A percentile compares a stretch with the other conserved stretches of the same genome.
Conservation (phyloP, 129 eudicot genomes). For the Oenanthe sinensis region DNA sequence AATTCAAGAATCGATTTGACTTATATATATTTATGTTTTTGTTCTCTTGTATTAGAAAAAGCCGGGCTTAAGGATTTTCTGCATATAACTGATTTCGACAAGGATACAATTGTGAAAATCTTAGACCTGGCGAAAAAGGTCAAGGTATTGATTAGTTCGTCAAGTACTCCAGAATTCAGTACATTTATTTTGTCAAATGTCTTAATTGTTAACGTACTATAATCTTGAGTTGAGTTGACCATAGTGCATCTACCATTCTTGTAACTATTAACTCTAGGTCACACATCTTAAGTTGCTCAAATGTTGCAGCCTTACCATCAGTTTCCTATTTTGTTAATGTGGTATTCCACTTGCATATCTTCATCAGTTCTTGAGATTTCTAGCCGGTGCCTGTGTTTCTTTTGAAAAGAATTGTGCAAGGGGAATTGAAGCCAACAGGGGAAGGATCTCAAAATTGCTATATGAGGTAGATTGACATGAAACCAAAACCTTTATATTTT, state of each 20-base stretch:
- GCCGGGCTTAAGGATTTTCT: slow-evolving; percentile 66
- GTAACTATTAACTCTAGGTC: too few species aligned
- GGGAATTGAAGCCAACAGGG: slow-evolving; percentile 87
- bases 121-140: slow-evolving; percentile 78
- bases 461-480: slow-evolving; percentile 48
- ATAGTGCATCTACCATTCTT: too few species aligned
- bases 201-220: too few species aligned
- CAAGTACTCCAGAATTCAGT: too few species aligned
- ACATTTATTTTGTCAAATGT: too few species aligned
- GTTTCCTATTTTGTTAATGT: not conserved
- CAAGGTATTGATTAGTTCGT: slow-evolving; percentile 62
- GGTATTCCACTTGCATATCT: not conserved
- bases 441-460: slow-evolving; percentile 65
- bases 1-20: too few species aligned
- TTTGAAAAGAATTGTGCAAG: slow-evolving; percentile 93
- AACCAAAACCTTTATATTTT: not conserved
- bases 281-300: too few species aligned
- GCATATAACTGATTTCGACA: slow-evolving; percentile 72
- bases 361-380: slow-evolving; percentile 74
- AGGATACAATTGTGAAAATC: slow-evolving; percentile 66
- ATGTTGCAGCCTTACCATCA: too few species aligned
- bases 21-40: slow-evolving; percentile 5
- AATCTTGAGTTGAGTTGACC: too few species aligned
- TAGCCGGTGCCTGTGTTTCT: slow-evolving; percentile 86
- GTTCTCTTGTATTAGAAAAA: slow-evolving; percentile 33